Evolutionary conservation across 495 filamentous ascomycete species (phyloP), one percentile per base, ranked within the genome.

Genomic region (Penicillium macrosclerotiorum): DNA sequence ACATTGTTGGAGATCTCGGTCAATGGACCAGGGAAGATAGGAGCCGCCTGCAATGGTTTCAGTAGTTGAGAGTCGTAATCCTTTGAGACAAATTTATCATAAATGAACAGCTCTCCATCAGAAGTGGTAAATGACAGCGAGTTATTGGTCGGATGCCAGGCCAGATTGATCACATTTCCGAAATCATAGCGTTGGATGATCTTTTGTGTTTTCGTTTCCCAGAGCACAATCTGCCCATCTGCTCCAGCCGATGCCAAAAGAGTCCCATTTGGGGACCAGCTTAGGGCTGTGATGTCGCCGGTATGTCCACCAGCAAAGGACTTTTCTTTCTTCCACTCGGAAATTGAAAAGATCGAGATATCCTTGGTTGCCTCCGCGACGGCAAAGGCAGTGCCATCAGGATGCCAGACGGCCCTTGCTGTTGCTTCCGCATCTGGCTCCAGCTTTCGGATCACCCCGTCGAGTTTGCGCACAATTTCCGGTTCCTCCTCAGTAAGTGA

Each of bases 231-330:
- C 56, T 84, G 87, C 32, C 85, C 83, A 68, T 97, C 93, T 35
- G 84, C 82, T 22, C 78, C 88, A 12, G 94, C 88, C 5, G 86
- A 89, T 16, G 81, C 88, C 4, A 98, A 74, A 32, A 97, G 72
- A 0, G 90, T 86, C 14, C 93, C 93, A 65, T 97, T 98, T 2
- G 90, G 90, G 11, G 91, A 93, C 93, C 93, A 98, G 31, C 83
- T 81, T 13, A 92, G 69, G 9, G 92, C 84, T 0, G 90, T 95
- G 48, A 98, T 83, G 54, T 94, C 88, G 17, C 85, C 88, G 19
- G 79, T 84, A 54, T 97, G 94, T 1, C 87, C 90, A 18, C 79
- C 79, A 5, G 80, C 58, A 56, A 97, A 97, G 0, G 64, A 59
- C 52, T 86, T 79, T 60, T 96, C 89, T 42, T 81, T 83, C 60